These are phyloP conservation scores for Aspergillus egyptiacus DNA, from an alignment of 495 filamentous ascomycete species.

Conservation along the genomic window DNA sequence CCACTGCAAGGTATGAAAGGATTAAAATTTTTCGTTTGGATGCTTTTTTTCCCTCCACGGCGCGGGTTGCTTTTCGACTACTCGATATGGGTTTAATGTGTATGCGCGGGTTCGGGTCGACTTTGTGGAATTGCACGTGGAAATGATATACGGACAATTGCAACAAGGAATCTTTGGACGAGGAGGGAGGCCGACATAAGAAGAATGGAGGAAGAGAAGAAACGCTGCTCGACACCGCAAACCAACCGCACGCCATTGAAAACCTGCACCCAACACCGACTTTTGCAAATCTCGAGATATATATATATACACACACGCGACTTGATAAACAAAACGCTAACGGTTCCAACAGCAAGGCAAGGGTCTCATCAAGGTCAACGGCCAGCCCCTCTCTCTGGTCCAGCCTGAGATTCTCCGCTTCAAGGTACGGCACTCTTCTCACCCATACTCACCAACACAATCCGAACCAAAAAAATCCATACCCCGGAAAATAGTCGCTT, in stretches of 20 bases:
- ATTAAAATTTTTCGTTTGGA: too few species aligned
- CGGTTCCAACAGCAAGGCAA: slow-evolving; percentile 64
- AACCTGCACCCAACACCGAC: not conserved
- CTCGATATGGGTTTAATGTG: slow-evolving; percentile 2
- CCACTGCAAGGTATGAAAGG: slow-evolving; percentile 77
- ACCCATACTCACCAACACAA: not conserved
- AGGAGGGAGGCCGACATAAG: not conserved
- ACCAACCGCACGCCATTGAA: slow-evolving; percentile 1
- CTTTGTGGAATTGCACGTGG: slow-evolving; percentile 1
- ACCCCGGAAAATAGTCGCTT: too few species aligned
- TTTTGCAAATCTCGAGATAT: not conserved
- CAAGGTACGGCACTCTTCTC: slow-evolving; percentile 67
- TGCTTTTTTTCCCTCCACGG: too few species aligned
- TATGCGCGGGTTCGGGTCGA: slow-evolving; percentile 14
- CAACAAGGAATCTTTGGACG: not conserved
- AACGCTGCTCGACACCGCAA: not conserved
- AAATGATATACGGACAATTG: slow-evolving; percentile 8
- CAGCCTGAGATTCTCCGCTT: slow-evolving; percentile 96
- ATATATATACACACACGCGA: not conserved
- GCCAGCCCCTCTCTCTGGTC: slow-evolving; percentile 86
- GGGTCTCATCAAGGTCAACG: slow-evolving; percentile 98
- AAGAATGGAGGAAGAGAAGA: not conserved
- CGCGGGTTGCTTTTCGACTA: too few species aligned
- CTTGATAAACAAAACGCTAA: slow-evolving; percentile 8
- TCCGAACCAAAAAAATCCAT: not conserved